Evolutionary conservation across 1,139 yeast species (phyloP).

Genomic region (Torulaspora globosa): DNA sequence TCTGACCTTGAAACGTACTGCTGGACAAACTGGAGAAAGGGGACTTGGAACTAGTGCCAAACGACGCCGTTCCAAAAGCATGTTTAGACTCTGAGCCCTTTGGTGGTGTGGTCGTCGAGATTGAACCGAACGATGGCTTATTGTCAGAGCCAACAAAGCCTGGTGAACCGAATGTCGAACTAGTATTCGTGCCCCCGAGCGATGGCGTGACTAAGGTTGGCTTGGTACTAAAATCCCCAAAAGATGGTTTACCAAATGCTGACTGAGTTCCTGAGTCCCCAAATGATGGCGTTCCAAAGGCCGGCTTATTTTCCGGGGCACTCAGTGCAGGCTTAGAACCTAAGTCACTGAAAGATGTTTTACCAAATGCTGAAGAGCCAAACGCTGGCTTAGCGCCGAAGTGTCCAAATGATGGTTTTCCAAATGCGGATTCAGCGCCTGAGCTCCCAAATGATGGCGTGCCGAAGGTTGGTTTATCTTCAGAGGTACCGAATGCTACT

Average conservation of each 20-base stretch:
- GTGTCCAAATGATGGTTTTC: slow-evolving; percentile 18
- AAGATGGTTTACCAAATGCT: slow-evolving; percentile 15
- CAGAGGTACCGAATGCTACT: too few relatives aligned
- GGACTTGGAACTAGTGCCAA: slow-evolving; percentile 2
- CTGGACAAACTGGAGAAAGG: slow-evolving; percentile 2
- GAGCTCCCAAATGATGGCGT: slow-evolving; percentile 16
- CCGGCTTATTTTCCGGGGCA: slow-evolving; percentile 10
- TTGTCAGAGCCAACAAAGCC: slow-evolving; percentile 20
- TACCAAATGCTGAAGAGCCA: slow-evolving; percentile 11
- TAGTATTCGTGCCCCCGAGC: slow-evolving; percentile 20
- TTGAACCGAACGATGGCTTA: slow-evolving; percentile 14
- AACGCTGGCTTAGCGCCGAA: slow-evolving; percentile 4
- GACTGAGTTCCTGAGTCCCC: slow-evolving; percentile 14
- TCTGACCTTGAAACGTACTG: neutral
- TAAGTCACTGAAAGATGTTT: too few relatives aligned
- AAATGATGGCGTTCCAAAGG: slow-evolving; percentile 26
- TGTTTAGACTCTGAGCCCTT: neutral
- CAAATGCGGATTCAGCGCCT: slow-evolving; percentile 19
- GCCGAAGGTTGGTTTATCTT: slow-evolving; percentile 9
- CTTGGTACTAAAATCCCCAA: slow-evolving; percentile 19
- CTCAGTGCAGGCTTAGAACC: too few relatives aligned
- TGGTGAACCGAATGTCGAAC: slow-evolving; percentile 16
- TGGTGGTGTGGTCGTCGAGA: slow-evolving; percentile 9
- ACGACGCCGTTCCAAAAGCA: neutral
- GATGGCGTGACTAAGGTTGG: slow-evolving; percentile 12